A percentile compares a stretch with the other conserved stretches of the same genome.
Conservation (phyloP, 2,329 filamentous ascomycete genomes). For the Pseudogymnoascus sp. region DNA sequence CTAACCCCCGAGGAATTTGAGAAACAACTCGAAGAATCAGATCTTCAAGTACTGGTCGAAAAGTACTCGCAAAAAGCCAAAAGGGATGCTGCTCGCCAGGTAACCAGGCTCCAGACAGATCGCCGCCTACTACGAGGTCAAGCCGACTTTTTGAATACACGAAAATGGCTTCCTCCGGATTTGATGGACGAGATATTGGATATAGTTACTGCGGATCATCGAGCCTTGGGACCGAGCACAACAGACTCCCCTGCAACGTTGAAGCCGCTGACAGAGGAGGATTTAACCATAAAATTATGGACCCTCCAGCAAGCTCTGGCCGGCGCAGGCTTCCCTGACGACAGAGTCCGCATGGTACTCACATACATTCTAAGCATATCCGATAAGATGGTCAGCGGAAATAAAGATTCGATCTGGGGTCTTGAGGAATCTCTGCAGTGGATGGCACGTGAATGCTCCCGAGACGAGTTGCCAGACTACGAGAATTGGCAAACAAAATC, state of each 20-base stretch:
- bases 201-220: conserved; percentile 59
- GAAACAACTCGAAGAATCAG: conserved; percentile 79
- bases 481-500: conserved; percentile 38
- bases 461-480: conserved; percentile 66
- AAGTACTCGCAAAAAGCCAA: conserved; percentile 73
- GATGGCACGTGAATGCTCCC: conserved; percentile 70
- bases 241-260: conserved; percentile 24
- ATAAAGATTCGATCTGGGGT: conserved; percentile 70
- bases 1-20: conserved; percentile 85
- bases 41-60: conserved; percentile 80
- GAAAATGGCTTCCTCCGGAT: conserved; percentile 75
- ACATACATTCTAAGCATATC: conserved; percentile 61
- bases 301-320: conserved; percentile 67
- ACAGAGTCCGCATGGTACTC: conserved; percentile 57
- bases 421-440: conserved; percentile 84
- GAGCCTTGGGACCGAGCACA: conserved; percentile 38
- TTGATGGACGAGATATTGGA: conserved; percentile 71
- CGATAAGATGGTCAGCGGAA: conserved; percentile 48
- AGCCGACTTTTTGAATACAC: conserved; percentile 62
- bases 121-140: conserved; percentile 73
- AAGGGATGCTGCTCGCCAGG: conserved; percentile 71
- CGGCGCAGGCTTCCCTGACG: conserved; percentile 59
- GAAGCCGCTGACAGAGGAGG: conserved; percentile 64
- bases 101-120: conserved; percentile 74
- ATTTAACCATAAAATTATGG: conserved; percentile 75